Conservation (phyloP, 2,329 filamentous ascomycete genomes). For the Raffaelea arxii region DNA sequence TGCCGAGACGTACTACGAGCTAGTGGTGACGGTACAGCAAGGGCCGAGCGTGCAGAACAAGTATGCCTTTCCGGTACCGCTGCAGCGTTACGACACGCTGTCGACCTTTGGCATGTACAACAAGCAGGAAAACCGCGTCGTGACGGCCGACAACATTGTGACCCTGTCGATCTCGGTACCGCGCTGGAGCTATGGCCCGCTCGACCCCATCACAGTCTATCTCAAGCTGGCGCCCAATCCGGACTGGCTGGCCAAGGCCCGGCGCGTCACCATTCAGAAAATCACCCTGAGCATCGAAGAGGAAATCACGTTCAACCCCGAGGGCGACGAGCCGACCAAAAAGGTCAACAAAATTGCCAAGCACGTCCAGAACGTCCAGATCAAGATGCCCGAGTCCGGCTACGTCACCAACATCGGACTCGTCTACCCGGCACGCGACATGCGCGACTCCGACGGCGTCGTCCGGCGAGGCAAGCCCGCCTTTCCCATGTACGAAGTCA, state of each 20-base stretch:
- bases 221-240: constrained; percentile 89
- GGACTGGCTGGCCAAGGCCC: constrained; percentile 84
- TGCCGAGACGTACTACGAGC: constrained; percentile 94
- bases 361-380: constrained; percentile 69
- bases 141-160: constrained; percentile 81
- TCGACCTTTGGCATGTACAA: constrained; percentile 99
- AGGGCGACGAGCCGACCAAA: constrained; percentile 87
- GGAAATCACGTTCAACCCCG: constrained; percentile 97
- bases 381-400: constrained; percentile 80
- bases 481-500: constrained; percentile 82
- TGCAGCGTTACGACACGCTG: constrained; percentile 89
- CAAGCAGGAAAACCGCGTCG: constrained; percentile 78
- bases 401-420: constrained; percentile 89
- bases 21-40: constrained; percentile 93
- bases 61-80: constrained; percentile 81
- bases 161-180: constrained; percentile 87
- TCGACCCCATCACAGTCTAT: constrained; percentile 92
- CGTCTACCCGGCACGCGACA: constrained; percentile 81
- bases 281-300: constrained; percentile 93
- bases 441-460: constrained; percentile 79
- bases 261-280: constrained; percentile 84
- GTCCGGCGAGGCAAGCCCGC: constrained; percentile 74
- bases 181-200: constrained; percentile 90
- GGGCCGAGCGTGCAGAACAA: constrained; percentile 80
- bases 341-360: constrained; percentile 83